Evolutionary conservation across 176 grass and related monocot genomes (phyloP).

Genomic region (Oryza glumipatula): DNA sequence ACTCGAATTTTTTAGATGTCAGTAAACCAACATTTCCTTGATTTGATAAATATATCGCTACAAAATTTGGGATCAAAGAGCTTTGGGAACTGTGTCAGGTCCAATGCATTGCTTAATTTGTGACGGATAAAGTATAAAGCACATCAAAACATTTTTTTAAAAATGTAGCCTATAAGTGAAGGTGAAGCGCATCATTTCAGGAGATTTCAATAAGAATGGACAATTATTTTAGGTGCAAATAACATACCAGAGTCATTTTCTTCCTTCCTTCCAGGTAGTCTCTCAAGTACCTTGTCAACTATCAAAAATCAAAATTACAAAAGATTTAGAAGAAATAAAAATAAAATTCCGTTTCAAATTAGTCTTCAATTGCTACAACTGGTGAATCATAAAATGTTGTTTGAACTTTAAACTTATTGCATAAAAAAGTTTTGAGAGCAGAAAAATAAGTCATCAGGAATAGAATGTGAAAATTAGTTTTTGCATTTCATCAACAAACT

Average conservation of each 20-base stretch:
- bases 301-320: conserved; percentile 42
- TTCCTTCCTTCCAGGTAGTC: conserved; percentile 94
- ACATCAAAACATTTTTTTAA: not conserved
- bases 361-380: not conserved
- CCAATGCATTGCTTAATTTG: not conserved
- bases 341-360: conserved; percentile 7
- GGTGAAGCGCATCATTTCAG: conserved; percentile 13
- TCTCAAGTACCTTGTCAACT: conserved; percentile 94
- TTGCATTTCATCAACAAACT: not conserved
- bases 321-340: conserved; percentile 2
- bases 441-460: not conserved
- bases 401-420: not conserved
- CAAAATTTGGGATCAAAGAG: not conserved
- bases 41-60: too few species aligned
- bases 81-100: not conserved
- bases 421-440: not conserved
- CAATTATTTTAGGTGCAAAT: conserved; percentile 8
- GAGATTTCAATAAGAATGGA: conserved; percentile 31
- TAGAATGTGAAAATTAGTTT: not conserved
- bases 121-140: conserved; percentile 3
- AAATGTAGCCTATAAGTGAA: conserved; percentile 1
- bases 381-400: conserved; percentile 4
- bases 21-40: too few species aligned
- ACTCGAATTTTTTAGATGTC: not conserved
- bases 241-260: conserved; percentile 82